Base-by-base conservation (phyloP, 176 grass and related monocot species). In the Puya raimondii region DNA sequence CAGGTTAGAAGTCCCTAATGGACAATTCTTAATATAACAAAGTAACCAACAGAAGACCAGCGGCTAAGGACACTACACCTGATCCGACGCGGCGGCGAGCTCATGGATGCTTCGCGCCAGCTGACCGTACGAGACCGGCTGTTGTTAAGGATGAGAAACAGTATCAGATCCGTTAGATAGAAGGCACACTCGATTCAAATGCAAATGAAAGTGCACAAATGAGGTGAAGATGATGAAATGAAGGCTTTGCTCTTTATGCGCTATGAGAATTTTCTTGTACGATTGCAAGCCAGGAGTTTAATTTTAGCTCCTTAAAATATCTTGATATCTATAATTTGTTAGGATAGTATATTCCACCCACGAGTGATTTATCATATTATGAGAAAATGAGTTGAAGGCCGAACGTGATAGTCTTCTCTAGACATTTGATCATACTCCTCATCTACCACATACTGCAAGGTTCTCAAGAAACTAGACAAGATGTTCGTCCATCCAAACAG, bases 101-200 rank as follows among this genome's bases (percentile, higher is more conserved):
- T 99, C 94, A 56, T 99, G 94, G 82, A 99, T 92, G 83, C 87
- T 93, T 75, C 94, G 85, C 47, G 84, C 94, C 82, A 99, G 81
- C 77, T 99, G 87, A 50, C 84, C 85, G 76, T 99, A 99, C 71
- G 94, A 99, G 17, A 99, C 94, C 15, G 94, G 84, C 94, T 99
- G 84, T 74, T 71, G 50, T 29, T 63, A 26, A 49, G 63, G 20
- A 72, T 26, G 10, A 50, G 10, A 56, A 47, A 61, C n/a, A 21
- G 21, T 18, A 1, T 10, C 56, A 49, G 23, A 63, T 15, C 2
- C 16, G n/a, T 61, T 22, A 61, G 56, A 22, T 9, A 61, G 21
- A 22, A 20, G 21, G 21, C 56, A 61, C 8, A 16, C 49, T 29
- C 53, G 48, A 26, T 49, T 15, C 47, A 33, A 50, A 63, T 23